Base-by-base conservation (phyloP, 495 filamentous ascomycete species). In the Penicillium angulare region DNA sequence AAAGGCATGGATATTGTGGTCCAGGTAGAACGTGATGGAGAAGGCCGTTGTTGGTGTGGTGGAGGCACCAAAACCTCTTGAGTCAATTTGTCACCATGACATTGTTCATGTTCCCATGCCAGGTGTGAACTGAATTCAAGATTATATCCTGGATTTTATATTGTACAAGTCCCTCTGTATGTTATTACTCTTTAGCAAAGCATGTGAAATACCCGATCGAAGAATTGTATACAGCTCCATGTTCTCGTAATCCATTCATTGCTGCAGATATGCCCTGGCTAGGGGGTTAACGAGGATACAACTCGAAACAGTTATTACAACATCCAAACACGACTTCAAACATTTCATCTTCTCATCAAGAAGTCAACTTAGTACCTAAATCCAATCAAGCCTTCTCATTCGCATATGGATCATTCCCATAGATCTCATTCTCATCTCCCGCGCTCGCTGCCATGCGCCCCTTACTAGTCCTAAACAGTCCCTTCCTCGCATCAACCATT, bases 41-140 rank as follows among this genome's bases (percentile, higher is more conserved):
- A 90, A 41, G 74, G 76, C 6, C 82, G 80, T 29, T 95, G 90
- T 61, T 95, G 90, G 90, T 95, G 90, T 67, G 81, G 80, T 16
- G 73, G 70, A 21, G 68, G 65, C 21, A 67, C 53, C 52, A 73
- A 72, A 35, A 50, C 31, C 41, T 53, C 60, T 34, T 70, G 34
- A 58, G 7, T 12, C 16, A 22, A 31, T 31, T 9, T 2, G 13
- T 6, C 27, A 31, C n/a, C n/a, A n/a, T n/a, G n/a, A n/a, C n/a
- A 31, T 2, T 31, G 27, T 31, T 9, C 27, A n/a, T 31, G 13
- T 31, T 31, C 5, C 27, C 13, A 31, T 7, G 27, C 27, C 27
- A 6, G 13, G 27, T 41, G 17, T 39, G n/a, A n/a, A n/a, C n/a
- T n/a, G n/a, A n/a, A n/a, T n/a, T n/a, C n/a, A n/a, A n/a, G 27